phyloP scores from a whole-genome alignment of 2,329 filamentous ascomycete genomes.

The Nemania diffusa region DNA sequence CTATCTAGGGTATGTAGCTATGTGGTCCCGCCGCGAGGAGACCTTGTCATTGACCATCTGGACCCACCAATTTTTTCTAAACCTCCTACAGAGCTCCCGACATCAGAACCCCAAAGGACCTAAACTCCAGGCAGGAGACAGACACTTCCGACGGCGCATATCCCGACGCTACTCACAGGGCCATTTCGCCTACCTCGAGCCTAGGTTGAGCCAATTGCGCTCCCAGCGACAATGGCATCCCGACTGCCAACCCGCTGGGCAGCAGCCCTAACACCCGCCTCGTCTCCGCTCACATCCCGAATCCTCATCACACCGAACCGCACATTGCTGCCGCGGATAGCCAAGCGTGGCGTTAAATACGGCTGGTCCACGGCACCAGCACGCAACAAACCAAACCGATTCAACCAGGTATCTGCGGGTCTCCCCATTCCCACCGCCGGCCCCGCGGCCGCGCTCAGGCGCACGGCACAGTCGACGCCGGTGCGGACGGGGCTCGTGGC shows the following conservation, averaged over 20 bases:
- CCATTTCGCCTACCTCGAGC: background rate
- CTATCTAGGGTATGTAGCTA: background rate
- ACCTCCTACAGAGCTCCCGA: slow-evolving; percentile 23
- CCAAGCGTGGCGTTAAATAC: slow-evolving; percentile 64
- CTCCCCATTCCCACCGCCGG: slow-evolving; percentile 67
- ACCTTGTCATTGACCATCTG: background rate
- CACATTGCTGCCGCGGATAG: slow-evolving; percentile 58
- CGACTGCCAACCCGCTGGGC: slow-evolving; percentile 59
- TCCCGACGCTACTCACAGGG: background rate
- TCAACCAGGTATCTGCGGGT: slow-evolving; percentile 68
- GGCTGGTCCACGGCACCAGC: slow-evolving; percentile 69
- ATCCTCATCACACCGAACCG: slow-evolving; percentile 50
- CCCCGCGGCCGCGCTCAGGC: slow-evolving; percentile 69
- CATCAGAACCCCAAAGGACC: slow-evolving; percentile 15
- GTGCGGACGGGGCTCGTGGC: slow-evolving; percentile 84
- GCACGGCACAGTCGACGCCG: slow-evolving; percentile 68
- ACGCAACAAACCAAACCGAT: slow-evolving; percentile 65
- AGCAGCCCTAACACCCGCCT: slow-evolving; percentile 50
- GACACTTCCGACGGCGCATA: slow-evolving; percentile 11
- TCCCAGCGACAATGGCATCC: slow-evolving; percentile 56
- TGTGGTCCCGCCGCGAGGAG: slow-evolving; percentile 13
- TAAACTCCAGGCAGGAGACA: background rate
- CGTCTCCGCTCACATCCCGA: slow-evolving; percentile 43
- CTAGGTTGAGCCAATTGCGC: slow-evolving; percentile 32
- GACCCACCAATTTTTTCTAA: slow-evolving; percentile 42